These are phyloP conservation scores for Gymnopilus dilepis DNA, from an alignment of 768 basidiomycete species.

Conservation along the genomic window DNA sequence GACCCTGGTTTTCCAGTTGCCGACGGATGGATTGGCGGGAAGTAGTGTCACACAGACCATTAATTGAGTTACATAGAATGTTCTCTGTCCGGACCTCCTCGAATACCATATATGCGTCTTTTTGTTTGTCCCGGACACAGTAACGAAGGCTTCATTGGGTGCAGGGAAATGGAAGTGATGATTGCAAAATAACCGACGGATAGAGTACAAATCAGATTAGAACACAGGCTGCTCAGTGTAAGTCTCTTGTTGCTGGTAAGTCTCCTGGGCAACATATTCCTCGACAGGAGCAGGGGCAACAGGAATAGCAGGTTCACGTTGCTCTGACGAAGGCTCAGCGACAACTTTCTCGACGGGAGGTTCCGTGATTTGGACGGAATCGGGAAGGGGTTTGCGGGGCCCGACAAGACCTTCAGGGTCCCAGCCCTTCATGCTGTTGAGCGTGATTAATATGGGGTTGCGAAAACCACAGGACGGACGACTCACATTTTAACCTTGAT, in stretches of 20 bases:
- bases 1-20: conserved; percentile 45
- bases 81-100: not conserved
- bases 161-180: conserved; percentile 16
- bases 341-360: conserved; percentile 91
- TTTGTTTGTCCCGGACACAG: too few relatives aligned
- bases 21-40: conserved; percentile 53
- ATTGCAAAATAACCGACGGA: conserved; percentile 24
- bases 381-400: conserved; percentile 93
- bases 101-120: not conserved
- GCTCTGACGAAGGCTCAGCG: conserved; percentile 89
- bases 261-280: conserved; percentile 48
- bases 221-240: conserved; percentile 60
- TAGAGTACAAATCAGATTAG: conserved; percentile 40
- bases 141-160: not conserved
- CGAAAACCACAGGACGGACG: not conserved
- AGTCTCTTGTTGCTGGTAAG: conserved; percentile 46
- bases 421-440: conserved; percentile 88
- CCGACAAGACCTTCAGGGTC: conserved; percentile 92
- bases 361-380: conserved; percentile 89
- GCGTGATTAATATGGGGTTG: conserved; percentile 20
- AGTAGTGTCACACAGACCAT: conserved; percentile 45
- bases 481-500: conserved; percentile 99
- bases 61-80: conserved; percentile 5
- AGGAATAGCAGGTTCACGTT: conserved; percentile 70
- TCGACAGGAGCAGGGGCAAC: conserved; percentile 61